These are phyloP conservation scores for Exophiala viscosa DNA, from an alignment of 2,329 filamentous ascomycete species.

Conservation along the genomic window DNA sequence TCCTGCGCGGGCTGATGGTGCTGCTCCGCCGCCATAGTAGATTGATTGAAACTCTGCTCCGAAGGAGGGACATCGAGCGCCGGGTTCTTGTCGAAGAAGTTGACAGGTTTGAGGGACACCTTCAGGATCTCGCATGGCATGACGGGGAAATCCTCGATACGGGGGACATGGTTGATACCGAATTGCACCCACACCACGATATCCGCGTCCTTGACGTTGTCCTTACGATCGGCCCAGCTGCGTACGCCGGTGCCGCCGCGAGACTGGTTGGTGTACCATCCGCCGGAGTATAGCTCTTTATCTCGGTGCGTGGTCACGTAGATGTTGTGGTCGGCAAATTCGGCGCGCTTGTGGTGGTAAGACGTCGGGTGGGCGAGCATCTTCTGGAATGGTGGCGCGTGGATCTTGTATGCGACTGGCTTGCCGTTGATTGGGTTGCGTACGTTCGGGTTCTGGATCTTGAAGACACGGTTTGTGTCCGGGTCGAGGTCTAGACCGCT, in stretches of 20 bases:
- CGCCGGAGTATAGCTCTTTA: constrained; percentile 51
- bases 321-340: constrained; percentile 54
- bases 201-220: constrained; percentile 45
- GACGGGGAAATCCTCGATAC: constrained; percentile 64
- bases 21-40: constrained; percentile 13
- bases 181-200: constrained; percentile 58
- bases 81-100: constrained; percentile 53
- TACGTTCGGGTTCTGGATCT: constrained; percentile 53
- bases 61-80: constrained; percentile 47
- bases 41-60: constrained; percentile 40
- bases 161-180: constrained; percentile 61
- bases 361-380: constrained; percentile 50
- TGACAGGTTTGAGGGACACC: constrained; percentile 48
- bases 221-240: constrained; percentile 47
- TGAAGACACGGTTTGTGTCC: constrained; percentile 52
- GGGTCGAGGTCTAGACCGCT: constrained; percentile 48
- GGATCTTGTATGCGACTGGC: constrained; percentile 55
- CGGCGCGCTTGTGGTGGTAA: constrained; percentile 49
- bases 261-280: constrained; percentile 56
- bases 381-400: constrained; percentile 55
- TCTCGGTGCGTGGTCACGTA: constrained; percentile 56
- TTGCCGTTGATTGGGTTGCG: constrained; percentile 54
- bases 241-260: constrained; percentile 53
- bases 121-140: constrained; percentile 60
- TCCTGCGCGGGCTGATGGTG: constrained; percentile 24